A percentile compares a stretch with the other conserved stretches of the same genome.
Conservation (phyloP, 805 yeast genomes). For the Spathaspora hagerdaliae region DNA sequence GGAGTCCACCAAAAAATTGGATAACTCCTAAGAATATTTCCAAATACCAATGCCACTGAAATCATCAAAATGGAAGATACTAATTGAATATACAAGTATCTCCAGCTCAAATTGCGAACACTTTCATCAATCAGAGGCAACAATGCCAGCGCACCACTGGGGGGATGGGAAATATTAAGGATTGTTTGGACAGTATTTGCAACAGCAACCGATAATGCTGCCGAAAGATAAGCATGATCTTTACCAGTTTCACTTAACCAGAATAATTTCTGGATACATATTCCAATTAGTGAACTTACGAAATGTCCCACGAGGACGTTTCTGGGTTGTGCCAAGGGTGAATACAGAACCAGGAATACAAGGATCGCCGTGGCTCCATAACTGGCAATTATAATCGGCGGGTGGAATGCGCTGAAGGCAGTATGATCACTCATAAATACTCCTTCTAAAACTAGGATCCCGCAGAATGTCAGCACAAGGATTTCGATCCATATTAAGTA, state of each 20-base stretch:
- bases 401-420: conserved; percentile 37
- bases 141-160: conserved; percentile 68
- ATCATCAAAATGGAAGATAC: conserved; percentile 46
- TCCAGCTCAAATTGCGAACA: conserved; percentile 56
- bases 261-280: conserved; percentile 52
- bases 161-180: conserved; percentile 61
- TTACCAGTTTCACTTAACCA: conserved; percentile 39
- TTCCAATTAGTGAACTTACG: conserved; percentile 48
- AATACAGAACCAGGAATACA: conserved; percentile 49
- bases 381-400: conserved; percentile 49
- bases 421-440: conserved; percentile 35
- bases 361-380: conserved; percentile 65
- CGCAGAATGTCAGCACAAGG: conserved; percentile 43
- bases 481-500: conserved; percentile 44
- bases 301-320: conserved; percentile 56
- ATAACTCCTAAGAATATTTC: conserved; percentile 50
- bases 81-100: conserved; percentile 55
- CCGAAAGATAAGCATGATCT: conserved; percentile 52
- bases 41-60: conserved; percentile 47
- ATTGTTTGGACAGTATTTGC: conserved; percentile 52
- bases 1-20: conserved; percentile 63
- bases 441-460: conserved; percentile 43
- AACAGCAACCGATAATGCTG: conserved; percentile 53
- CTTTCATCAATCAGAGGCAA: conserved; percentile 48
- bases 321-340: conserved; percentile 65